Conservation (phyloP, 139 green algal genomes). For the Pseudopediastrum boryanum region DNA sequence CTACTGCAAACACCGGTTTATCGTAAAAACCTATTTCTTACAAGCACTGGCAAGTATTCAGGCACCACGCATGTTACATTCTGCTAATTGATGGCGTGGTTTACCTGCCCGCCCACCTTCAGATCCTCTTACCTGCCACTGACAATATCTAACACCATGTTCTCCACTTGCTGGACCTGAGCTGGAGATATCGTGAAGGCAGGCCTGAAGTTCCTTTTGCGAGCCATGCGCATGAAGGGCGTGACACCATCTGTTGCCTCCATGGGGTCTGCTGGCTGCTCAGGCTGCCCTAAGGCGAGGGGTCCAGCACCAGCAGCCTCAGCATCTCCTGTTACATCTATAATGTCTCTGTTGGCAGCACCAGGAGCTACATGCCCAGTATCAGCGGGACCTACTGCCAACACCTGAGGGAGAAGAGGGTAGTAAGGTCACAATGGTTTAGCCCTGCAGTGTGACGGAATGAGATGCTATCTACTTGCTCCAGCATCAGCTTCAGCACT, state of each 20-base stretch:
- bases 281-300: background rate
- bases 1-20: too few species aligned
- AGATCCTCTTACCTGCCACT: conserved; percentile 8
- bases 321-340: too few species aligned
- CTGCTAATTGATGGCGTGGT: background rate
- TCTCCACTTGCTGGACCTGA: conserved; percentile 41
- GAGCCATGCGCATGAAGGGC: conserved; percentile 70
- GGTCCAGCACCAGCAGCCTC: conserved; percentile 25
- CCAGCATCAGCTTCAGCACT: too few species aligned
- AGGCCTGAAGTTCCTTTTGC: conserved; percentile 68
- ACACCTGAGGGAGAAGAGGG: too few species aligned
- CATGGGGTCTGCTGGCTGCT: background rate
- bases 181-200: conserved; percentile 40
- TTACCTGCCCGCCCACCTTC: background rate
- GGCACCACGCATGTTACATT: background rate
- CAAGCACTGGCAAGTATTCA: too few species aligned
- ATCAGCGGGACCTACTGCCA: too few species aligned
- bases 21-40: too few species aligned
- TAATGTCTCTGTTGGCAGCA: too few species aligned
- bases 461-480: too few species aligned
- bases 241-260: conserved; percentile 73
- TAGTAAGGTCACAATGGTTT: too few species aligned
- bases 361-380: too few species aligned
- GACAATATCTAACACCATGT: conserved; percentile 37
- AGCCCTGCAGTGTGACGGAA: too few species aligned